Evolutionary conservation across 371 early-diverging fungal species (phyloP).

Genomic region (Mortierella sp.): DNA sequence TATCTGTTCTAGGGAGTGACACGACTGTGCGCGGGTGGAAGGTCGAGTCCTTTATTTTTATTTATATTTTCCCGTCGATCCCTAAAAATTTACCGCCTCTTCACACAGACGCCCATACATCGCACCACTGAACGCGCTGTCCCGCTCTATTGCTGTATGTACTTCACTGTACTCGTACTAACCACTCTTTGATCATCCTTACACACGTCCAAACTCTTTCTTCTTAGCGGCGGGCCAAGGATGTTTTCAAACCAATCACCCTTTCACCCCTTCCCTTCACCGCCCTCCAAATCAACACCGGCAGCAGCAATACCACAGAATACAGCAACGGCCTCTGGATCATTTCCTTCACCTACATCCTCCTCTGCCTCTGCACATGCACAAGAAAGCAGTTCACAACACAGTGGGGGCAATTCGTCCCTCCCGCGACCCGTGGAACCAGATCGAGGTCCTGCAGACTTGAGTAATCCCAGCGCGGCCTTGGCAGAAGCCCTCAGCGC

Average conservation of each 20-base stretch:
- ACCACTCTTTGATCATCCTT: background rate
- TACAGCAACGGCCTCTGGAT: background rate
- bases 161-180: background rate
- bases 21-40: background rate
- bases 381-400: background rate
- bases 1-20: background rate
- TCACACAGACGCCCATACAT: background rate
- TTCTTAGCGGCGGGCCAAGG: background rate
- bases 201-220: background rate
- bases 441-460: conserved; percentile 31
- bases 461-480: conserved; percentile 26
- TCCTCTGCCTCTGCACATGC: background rate
- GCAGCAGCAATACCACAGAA: background rate
- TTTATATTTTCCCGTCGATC: conserved; percentile 7
- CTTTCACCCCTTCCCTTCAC: conserved; percentile 27
- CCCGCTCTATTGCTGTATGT: too few relatives aligned
- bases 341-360: background rate
- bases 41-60: background rate
- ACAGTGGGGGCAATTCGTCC: conserved; percentile 2
- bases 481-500: conserved; percentile 27
- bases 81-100: background rate
- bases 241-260: conserved; percentile 16
- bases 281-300: background rate
- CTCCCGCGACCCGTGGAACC: conserved; percentile 12
- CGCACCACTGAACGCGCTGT: background rate